phyloP scores from a whole-genome alignment of 768 basidiomycete genomes.

The Russula compacta region DNA sequence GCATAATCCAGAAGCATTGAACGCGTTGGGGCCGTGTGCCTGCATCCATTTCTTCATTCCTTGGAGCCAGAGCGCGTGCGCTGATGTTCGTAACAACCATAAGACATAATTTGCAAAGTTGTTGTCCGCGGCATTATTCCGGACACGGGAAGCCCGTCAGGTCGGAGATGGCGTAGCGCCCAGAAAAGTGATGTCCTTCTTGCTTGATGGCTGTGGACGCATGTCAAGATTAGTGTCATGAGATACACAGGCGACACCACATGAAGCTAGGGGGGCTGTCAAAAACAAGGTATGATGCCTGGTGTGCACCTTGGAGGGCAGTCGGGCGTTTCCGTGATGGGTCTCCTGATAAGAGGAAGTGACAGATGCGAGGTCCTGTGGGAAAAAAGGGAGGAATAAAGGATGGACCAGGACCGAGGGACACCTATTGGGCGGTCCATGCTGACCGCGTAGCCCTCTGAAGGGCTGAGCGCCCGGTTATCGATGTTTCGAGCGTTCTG shows the following conservation, averaged over 20 bases:
- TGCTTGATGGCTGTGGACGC: not conserved
- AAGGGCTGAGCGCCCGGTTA: constrained; percentile 9
- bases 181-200: not conserved
- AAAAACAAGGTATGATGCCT: not conserved
- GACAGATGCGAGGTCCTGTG: constrained; percentile 37
- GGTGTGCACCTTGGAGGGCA: not conserved
- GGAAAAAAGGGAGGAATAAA: constrained; percentile 8
- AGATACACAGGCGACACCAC: constrained; percentile 2
- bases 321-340: constrained; percentile 18
- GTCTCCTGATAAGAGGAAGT: constrained; percentile 34
- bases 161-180: constrained; percentile 17
- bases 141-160: not conserved
- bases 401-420: constrained; percentile 13
- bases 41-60: constrained; percentile 9
- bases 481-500: constrained; percentile 10
- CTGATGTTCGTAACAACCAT: constrained; percentile 8
- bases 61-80: constrained; percentile 6
- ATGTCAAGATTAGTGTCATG: not conserved
- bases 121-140: constrained; percentile 10
- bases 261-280: constrained; percentile 2
- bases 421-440: constrained; percentile 1
- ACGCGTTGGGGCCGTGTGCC: constrained; percentile 1
- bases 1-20: not conserved
- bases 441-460: not conserved
- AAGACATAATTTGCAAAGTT: constrained; percentile 13